Evolutionary conservation across 225 moss, liverwort and hornwort species (phyloP).

Genomic region (Bryum argenteum): DNA sequence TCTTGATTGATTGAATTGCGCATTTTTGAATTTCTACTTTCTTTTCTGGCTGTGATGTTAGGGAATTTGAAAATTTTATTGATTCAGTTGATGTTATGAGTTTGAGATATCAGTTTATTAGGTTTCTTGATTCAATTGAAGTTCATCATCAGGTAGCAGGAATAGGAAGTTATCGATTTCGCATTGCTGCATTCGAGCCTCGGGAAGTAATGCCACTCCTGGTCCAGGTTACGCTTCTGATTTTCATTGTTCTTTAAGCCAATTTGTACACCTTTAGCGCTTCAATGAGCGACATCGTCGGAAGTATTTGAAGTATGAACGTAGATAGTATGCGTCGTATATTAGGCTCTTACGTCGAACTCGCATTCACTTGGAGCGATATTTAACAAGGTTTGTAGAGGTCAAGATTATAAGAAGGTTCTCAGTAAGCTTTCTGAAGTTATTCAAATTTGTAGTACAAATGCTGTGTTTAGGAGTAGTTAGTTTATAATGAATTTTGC

Average conservation of each 20-base stretch:
- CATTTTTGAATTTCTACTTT: background rate
- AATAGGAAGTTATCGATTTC: background rate
- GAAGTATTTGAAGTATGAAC: too few species aligned
- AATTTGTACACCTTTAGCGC: too few species aligned
- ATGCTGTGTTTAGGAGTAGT: background rate
- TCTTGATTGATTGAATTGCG: background rate
- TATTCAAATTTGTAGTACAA: too few species aligned
- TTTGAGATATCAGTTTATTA: background rate
- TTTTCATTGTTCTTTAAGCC: slow-evolving; percentile 9
- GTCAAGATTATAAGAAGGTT: too few species aligned
- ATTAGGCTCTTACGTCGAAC: too few species aligned
- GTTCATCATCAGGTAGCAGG: slow-evolving; percentile 28
- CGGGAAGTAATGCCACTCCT: slow-evolving; percentile 12
- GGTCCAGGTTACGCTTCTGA: slow-evolving; percentile 30
- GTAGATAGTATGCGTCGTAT: too few species aligned
- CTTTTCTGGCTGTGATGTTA: background rate
- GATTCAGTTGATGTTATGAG: too few species aligned
- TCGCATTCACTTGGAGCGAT: too few species aligned
- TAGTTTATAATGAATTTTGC: background rate
- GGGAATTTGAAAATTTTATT: background rate
- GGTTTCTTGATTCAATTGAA: slow-evolving; percentile 14
- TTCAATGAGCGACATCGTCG: too few species aligned
- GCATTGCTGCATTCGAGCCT: slow-evolving; percentile 36
- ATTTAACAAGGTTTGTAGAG: too few species aligned
- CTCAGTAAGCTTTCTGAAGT: too few species aligned